These are phyloP conservation scores for Exidia glandulosa DNA, from an alignment of 768 basidiomycete species.

Conservation along the genomic window DNA sequence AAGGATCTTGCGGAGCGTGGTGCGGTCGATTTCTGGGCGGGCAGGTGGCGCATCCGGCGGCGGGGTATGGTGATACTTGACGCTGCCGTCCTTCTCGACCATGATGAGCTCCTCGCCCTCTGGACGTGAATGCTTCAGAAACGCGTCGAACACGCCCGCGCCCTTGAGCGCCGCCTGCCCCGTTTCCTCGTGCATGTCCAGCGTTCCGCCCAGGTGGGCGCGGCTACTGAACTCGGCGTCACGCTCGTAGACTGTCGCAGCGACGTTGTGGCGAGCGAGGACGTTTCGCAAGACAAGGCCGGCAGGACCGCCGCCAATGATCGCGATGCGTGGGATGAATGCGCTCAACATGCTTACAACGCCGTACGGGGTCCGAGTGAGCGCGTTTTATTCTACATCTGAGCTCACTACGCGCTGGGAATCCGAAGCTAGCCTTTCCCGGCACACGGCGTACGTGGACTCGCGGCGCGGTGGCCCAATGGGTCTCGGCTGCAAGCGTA, in stretches of 20 bases:
- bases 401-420: too few relatives aligned
- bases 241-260: slow-evolving; percentile 14
- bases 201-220: slow-evolving; percentile 11
- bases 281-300: slow-evolving; percentile 17
- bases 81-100: slow-evolving; percentile 2
- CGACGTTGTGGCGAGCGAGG: slow-evolving; percentile 13
- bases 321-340: slow-evolving; percentile 3
- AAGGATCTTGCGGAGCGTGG: not conserved
- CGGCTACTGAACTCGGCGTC: slow-evolving; percentile 5
- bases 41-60: not conserved
- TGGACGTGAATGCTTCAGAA: slow-evolving; percentile 8
- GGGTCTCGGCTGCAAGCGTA: too few relatives aligned
- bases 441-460: too few relatives aligned
- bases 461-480: too few relatives aligned
- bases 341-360: too few relatives aligned
- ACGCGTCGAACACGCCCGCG: slow-evolving; percentile 13
- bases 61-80: not conserved
- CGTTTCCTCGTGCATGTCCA: too few relatives aligned
- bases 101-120: slow-evolving; percentile 15
- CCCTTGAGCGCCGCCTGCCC: slow-evolving; percentile 11
- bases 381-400: too few relatives aligned
- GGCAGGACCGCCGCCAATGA: slow-evolving; percentile 19
- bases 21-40: not conserved
- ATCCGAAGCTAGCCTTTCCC: too few relatives aligned
- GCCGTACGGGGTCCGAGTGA: too few relatives aligned